These are phyloP conservation scores for Sporodiniella umbellata DNA, from an alignment of 371 early-diverging fungal genomes.

Conservation along the genomic window DNA sequence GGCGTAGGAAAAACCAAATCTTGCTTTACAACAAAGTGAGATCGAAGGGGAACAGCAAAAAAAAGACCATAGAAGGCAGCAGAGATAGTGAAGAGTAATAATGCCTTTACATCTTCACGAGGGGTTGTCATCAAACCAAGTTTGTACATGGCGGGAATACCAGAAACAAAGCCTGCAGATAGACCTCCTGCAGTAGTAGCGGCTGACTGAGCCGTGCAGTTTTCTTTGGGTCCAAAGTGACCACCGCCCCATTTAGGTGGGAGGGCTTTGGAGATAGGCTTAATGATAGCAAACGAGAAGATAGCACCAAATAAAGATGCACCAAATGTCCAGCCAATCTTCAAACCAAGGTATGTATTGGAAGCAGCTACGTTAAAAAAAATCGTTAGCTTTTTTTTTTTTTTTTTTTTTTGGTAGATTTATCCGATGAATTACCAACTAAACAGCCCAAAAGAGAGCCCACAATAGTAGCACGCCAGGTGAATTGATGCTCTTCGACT, in stretches of 20 bases:
- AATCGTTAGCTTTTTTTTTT: too few species aligned
- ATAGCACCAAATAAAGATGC: constrained; percentile 71
- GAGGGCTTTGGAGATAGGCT: constrained; percentile 49
- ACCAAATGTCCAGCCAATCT: constrained; percentile 72
- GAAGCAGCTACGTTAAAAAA: constrained; percentile 49
- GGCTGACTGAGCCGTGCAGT: constrained; percentile 65
- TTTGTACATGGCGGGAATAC: constrained; percentile 72
- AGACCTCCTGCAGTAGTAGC: constrained; percentile 74
- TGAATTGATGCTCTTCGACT: constrained; percentile 43
- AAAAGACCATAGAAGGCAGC: constrained; percentile 72
- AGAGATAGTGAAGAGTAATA: constrained; percentile 54
- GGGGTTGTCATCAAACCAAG: constrained; percentile 55
- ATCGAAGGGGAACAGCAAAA: constrained; percentile 72
- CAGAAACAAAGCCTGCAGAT: constrained; percentile 64
- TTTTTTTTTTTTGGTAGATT: too few species aligned
- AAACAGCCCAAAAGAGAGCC: constrained; percentile 67
- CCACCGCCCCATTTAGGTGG: constrained; percentile 57
- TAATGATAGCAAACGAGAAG: constrained; percentile 66
- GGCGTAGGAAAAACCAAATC: constrained; percentile 72
- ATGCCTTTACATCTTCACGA: constrained; percentile 45
- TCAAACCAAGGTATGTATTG: constrained; percentile 73
- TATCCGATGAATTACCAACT: too few species aligned
- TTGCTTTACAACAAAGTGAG: constrained; percentile 68
- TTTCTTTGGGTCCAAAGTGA: constrained; percentile 69
- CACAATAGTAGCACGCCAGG: constrained; percentile 61